Percentiles rank a stretch among this genome's conserved stretches.
Evolutionary conservation across 192 early-diverging fungal species (phyloP).

Genomic region (Cetraspora pellucida): DNA sequence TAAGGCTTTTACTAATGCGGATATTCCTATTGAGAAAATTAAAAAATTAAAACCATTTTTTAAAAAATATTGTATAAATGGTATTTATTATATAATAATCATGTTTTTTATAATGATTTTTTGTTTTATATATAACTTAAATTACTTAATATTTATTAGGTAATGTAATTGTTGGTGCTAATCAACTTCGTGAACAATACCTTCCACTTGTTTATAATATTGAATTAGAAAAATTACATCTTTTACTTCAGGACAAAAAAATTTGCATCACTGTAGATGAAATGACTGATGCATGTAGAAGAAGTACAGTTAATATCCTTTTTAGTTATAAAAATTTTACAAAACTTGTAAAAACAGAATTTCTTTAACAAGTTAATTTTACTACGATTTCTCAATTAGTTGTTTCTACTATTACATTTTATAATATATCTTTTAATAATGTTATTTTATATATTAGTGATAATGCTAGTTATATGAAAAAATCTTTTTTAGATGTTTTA

Average conservation of each 20-base stretch:
- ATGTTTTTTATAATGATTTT: too few species aligned
- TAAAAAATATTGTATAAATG: too few species aligned
- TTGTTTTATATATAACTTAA: neutral
- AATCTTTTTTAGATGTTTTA: neutral
- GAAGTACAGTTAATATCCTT: neutral
- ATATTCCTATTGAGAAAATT: too few species aligned
- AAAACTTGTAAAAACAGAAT: neutral
- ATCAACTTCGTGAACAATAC: neutral
- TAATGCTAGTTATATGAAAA: conserved; percentile 1
- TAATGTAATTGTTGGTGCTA: neutral
- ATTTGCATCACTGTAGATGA: neutral
- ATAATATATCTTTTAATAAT: neutral
- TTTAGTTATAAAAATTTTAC: neutral
- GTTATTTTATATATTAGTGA: neutral
- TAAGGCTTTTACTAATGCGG: too few species aligned
- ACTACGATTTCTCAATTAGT: too few species aligned
- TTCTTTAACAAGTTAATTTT: neutral
- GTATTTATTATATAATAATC: too few species aligned
- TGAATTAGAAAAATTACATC: neutral
- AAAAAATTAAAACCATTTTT: too few species aligned
- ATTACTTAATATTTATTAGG: neutral
- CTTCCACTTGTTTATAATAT: neutral
- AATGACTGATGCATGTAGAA: neutral
- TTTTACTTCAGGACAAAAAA: neutral
- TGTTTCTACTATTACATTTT: neutral